A percentile compares a stretch with the other conserved stretches of the same genome.
Conservation (phyloP, 2,329 filamentous ascomycete genomes). For the Exophiala viscosa region DNA sequence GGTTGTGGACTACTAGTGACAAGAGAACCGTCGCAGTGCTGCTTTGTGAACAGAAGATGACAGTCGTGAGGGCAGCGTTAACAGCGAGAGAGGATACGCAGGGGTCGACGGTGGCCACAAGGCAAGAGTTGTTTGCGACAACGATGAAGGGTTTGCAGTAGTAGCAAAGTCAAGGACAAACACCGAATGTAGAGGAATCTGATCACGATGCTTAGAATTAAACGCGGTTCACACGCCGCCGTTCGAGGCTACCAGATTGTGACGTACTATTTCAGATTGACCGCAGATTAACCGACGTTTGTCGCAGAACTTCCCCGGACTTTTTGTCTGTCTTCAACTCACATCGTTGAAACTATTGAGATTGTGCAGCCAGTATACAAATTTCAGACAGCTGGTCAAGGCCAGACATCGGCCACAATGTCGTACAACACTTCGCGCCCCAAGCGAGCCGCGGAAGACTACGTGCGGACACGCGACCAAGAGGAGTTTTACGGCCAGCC, state of each 20-base stretch:
- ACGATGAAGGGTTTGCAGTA: no score
- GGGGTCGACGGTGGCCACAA: no score
- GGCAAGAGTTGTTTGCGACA: no score
- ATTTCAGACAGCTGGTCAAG: not conserved
- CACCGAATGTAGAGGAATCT: not conserved
- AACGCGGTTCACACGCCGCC: not conserved
- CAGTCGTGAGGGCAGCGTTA: no score
- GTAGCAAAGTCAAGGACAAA: no score
- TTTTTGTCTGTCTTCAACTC: not conserved
- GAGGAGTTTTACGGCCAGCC: slow-evolving; percentile 41
- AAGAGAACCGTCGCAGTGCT: not conserved
- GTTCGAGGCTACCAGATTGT: not conserved
- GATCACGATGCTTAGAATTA: not conserved
- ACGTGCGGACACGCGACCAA: slow-evolving; percentile 66
- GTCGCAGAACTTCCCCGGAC: not conserved
- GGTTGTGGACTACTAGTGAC: not conserved
- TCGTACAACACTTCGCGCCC: slow-evolving; percentile 41
- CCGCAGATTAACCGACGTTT: not conserved
- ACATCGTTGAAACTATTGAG: no score
- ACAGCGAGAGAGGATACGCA: no score
- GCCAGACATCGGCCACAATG: not conserved
- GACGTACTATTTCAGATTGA: not conserved
- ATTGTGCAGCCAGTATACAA: no score
- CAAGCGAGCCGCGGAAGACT: slow-evolving; percentile 78
- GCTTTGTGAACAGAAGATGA: no score